Evolutionary conservation across 139 green algal species (phyloP).

Genomic region (Penium margaritaceum): DNA sequence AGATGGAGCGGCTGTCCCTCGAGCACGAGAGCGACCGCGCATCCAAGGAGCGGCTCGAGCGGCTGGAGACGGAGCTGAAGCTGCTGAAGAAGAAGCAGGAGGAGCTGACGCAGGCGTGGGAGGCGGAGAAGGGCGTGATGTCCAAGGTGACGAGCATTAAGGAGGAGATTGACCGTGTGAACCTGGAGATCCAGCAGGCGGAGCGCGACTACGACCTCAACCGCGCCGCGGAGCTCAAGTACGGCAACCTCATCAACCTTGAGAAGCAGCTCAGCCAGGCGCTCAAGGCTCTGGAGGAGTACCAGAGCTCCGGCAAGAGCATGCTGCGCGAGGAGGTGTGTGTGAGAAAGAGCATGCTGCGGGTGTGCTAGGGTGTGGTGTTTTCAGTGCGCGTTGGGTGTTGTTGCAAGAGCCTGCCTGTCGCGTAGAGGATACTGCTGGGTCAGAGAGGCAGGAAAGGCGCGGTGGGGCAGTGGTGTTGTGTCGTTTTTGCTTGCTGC

Average conservation of each 20-base stretch:
- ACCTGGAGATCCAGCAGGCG: slow-evolving; percentile 68
- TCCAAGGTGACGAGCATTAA: slow-evolving; percentile 63
- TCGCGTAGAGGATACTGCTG: no score
- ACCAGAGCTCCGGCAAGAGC: slow-evolving; percentile 42
- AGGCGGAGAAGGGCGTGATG: slow-evolving; percentile 63
- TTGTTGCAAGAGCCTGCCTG: no score
- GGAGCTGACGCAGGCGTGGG: slow-evolving; percentile 68
- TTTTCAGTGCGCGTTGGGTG: no score
- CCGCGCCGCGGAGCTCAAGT: slow-evolving; percentile 92
- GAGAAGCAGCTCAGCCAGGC: slow-evolving; percentile 62
- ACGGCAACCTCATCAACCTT: slow-evolving; percentile 83
- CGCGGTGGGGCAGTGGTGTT: no score
- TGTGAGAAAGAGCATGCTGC: no score
- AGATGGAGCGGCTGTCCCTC: slow-evolving; percentile 89
- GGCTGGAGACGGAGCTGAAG: slow-evolving; percentile 70
- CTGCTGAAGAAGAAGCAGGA: slow-evolving; percentile 71
- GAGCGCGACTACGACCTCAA: slow-evolving; percentile 94
- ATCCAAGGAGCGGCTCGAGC: slow-evolving; percentile 59
- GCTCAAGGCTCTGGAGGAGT: slow-evolving; percentile 33
- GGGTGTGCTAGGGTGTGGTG: no score
- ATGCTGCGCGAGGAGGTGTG: slow-evolving; percentile 92
- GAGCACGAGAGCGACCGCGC: slow-evolving; percentile 60
- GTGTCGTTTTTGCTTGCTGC: no score
- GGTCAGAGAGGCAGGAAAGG: no score
- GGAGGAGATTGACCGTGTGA: slow-evolving; percentile 86